These are phyloP conservation scores for Tolypocladium album DNA, from an alignment of 2,329 filamentous ascomycete species.

Conservation along the genomic window DNA sequence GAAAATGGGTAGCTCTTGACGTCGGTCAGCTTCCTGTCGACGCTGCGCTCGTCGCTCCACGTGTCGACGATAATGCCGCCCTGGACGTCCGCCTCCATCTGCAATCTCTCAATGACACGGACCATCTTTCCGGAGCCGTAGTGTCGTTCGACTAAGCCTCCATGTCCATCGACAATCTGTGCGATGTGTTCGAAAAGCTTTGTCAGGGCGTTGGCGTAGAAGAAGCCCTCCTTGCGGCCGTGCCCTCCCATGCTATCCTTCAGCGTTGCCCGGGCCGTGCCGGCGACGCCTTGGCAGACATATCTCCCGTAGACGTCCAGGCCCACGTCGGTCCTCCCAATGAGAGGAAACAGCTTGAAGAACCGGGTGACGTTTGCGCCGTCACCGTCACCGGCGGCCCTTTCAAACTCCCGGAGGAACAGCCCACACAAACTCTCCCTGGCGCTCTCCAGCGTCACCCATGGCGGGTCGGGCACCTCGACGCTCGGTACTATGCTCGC, in stretches of 20 bases:
- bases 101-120: slow-evolving; percentile 82
- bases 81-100: slow-evolving; percentile 91
- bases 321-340: slow-evolving; percentile 78
- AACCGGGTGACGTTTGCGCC: slow-evolving; percentile 86
- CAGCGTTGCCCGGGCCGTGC: slow-evolving; percentile 69
- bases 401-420: slow-evolving; percentile 92
- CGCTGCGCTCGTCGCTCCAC: slow-evolving; percentile 79
- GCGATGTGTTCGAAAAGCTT: slow-evolving; percentile 96
- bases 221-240: slow-evolving; percentile 60
- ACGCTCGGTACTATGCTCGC: slow-evolving; percentile 89
- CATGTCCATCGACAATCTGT: slow-evolving; percentile 88
- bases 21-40: slow-evolving; percentile 82
- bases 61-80: slow-evolving; percentile 92
- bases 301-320: slow-evolving; percentile 93
- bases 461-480: slow-evolving; percentile 86
- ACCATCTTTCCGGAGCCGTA: slow-evolving; percentile 92
- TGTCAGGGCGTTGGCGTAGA: slow-evolving; percentile 84
- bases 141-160: slow-evolving; percentile 82
- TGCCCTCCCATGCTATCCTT: slow-evolving; percentile 49
- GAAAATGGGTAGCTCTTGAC: slow-evolving; percentile 97
- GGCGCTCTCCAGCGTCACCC: slow-evolving; percentile 74
- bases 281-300: slow-evolving; percentile 88
- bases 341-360: slow-evolving; percentile 95
- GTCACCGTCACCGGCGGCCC: slow-evolving; percentile 77
- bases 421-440: slow-evolving; percentile 82